Evolutionary conservation across 2,329 filamentous ascomycete species (phyloP), one percentile per base, ranked within the genome.

Genomic region (Cercospora zeae-maydis): DNA sequence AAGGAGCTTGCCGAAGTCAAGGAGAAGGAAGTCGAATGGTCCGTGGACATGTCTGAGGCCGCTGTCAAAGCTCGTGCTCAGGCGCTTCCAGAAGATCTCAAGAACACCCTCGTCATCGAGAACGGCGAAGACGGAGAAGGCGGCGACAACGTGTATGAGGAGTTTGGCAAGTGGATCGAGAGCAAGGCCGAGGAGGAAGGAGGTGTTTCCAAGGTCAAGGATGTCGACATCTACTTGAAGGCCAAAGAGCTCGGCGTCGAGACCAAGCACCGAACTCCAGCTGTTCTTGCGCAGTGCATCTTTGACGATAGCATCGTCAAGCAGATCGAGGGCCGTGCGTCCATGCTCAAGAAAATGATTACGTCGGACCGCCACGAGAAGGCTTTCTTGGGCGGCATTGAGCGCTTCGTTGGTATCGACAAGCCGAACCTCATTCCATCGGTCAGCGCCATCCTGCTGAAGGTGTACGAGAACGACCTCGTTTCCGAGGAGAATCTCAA

Each of bases 161-260:
- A 91, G 71, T 87, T 99, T 68, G 95, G 93, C 75, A 91, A 89
- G 79, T 99, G 95, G 95, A 91, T 99, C 73, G 84, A 91, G 74
- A 83, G 93, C 75, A 87, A 88, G 62, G 83, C 86, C 63, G 84
- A 86, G 67, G 88, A 89, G 66, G 79, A 83, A 79, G 90, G 89
- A 66, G 83, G 87, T 71, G 83, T 96, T 71, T 83, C 87, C 79
- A 88, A 92, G 63, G 85, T 99, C 68, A 88, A 92, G 74, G 93
- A 96, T 73, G 84, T 98, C 69, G 89, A 93, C 39, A 91, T 99
- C 76, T 98, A 96, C 79, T 81, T 96, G 80, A 98, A 99, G 84
- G 93, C 93, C 68, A 95, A 96, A 82, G 95, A 98, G 72, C 83
- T 98, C 61, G 93, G 93, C 71, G 95, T 99, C 68, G 93, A 97